phyloP scores from a whole-genome alignment of 2,329 filamentous ascomycete genomes.

The Aureobasidium melanogenum region DNA sequence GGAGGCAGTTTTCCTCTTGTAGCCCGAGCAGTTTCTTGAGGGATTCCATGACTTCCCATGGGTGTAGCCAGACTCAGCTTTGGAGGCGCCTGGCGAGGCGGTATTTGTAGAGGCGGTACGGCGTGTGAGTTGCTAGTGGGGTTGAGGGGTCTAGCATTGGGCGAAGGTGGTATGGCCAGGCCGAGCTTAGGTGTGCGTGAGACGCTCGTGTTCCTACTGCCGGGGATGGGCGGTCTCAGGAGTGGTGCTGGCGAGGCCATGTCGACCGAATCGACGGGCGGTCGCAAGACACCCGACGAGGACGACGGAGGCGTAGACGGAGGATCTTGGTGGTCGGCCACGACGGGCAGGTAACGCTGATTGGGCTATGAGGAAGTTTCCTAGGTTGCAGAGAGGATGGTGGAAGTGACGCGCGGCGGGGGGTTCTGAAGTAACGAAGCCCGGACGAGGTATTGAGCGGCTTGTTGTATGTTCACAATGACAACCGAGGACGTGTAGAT shows the following conservation, averaged over 20 bases:
- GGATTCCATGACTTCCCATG: conserved; percentile 67
- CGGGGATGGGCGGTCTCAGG: conserved; percentile 73
- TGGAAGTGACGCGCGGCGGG: conserved; percentile 1
- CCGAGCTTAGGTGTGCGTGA: conserved; percentile 68
- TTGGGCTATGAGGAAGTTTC: not conserved
- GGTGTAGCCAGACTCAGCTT: conserved; percentile 79
- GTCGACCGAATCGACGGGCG: conserved; percentile 27
- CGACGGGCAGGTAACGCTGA: conserved; percentile 20
- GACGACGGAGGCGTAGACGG: conserved; percentile 15
- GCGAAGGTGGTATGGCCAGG: conserved; percentile 81
- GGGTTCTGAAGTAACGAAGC: not conserved
- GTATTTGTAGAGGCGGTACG: conserved; percentile 27
- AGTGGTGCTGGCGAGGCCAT: conserved; percentile 74
- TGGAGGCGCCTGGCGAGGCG: conserved; percentile 58
- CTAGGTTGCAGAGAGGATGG: not conserved
- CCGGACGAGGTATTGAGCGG: not conserved
- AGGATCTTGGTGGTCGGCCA: conserved; percentile 21
- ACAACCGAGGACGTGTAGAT: not conserved
- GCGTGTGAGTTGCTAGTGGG: conserved; percentile 22
- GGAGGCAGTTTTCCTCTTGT: conserved; percentile 44
- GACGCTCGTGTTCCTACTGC: conserved; percentile 51
- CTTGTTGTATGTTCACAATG: not conserved
- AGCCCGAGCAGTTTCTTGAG: conserved; percentile 53
- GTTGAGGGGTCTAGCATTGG: conserved; percentile 66
- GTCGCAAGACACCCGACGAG: conserved; percentile 4